These are phyloP conservation scores for Phytopythium chamaehyphon DNA, from an alignment of 352 stramenopile species.

Conservation along the genomic window DNA sequence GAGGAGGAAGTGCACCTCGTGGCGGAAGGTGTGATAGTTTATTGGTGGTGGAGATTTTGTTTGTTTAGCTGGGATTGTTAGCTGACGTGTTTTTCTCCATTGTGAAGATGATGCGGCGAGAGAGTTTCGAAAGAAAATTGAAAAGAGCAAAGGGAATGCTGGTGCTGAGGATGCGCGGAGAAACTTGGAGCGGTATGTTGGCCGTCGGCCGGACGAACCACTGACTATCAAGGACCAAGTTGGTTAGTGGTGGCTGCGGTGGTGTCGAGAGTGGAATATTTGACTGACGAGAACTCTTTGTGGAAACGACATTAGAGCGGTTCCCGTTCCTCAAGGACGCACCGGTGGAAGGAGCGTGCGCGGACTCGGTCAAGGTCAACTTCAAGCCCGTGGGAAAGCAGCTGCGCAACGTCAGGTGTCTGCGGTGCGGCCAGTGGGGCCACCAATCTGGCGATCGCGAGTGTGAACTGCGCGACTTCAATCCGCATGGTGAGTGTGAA, in stretches of 20 bases:
- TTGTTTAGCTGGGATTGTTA: no score
- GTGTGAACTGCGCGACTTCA: constrained; percentile 66
- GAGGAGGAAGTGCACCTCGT: constrained; percentile 18
- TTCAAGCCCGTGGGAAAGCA: constrained; percentile 84
- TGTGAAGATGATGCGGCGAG: constrained; percentile 52
- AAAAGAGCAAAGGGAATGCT: constrained; percentile 16
- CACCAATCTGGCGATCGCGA: constrained; percentile 84
- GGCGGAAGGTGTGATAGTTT: no score
- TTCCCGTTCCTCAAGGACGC: constrained; percentile 89
- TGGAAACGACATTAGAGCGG: constrained; percentile 30
- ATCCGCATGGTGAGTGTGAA: constrained; percentile 49
- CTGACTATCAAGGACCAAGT: constrained; percentile 83
- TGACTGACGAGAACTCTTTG: background rate
- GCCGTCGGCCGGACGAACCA: constrained; percentile 53
- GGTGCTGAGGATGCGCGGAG: constrained; percentile 23
- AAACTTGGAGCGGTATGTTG: constrained; percentile 74
- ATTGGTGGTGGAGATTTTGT: background rate
- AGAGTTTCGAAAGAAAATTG: constrained; percentile 59
- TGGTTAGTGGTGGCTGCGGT: constrained; percentile 11
- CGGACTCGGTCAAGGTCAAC: constrained; percentile 76
- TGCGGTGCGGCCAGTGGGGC: constrained; percentile 79
- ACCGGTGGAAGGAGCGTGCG: constrained; percentile 83
- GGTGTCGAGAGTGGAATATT: background rate
- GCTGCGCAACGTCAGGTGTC: constrained; percentile 81
- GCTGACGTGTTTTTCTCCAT: background rate